These are phyloP conservation scores for Euphorbia celastroides DNA, from an alignment of 441 rosid genomes.

Conservation along the genomic window DNA sequence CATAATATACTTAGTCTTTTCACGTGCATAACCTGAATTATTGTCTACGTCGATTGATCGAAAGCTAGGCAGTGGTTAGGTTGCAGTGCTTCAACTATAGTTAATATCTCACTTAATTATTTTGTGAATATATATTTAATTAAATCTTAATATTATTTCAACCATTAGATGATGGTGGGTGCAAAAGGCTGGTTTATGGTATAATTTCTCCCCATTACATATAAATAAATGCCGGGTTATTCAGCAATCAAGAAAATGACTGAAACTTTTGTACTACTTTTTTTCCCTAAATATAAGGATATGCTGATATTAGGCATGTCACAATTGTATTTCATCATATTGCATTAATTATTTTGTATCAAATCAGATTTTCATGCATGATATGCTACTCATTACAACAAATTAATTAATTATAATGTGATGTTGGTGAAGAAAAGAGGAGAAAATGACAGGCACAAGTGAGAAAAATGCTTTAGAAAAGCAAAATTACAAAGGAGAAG, in stretches of 20 bases:
- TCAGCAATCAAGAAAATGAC: background rate
- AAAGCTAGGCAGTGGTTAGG: background rate
- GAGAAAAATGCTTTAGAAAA: conserved; percentile 28
- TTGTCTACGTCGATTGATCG: conserved; percentile 4
- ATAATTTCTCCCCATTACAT: too few species aligned
- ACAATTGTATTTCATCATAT: background rate
- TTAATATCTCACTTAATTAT: background rate
- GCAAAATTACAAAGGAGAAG: conserved; percentile 33
- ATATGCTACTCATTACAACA: too few species aligned
- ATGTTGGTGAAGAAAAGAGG: background rate
- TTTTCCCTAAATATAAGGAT: background rate
- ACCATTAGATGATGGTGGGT: too few species aligned
- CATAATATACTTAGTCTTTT: too few species aligned
- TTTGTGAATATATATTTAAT: too few species aligned
- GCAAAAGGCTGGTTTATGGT: too few species aligned
- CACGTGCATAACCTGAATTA: too few species aligned
- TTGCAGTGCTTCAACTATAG: background rate
- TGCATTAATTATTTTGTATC: too few species aligned
- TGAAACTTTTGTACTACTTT: background rate
- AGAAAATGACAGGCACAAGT: conserved; percentile 27
- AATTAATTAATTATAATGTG: too few species aligned
- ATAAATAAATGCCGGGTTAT: too few species aligned
- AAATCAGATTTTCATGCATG: too few species aligned
- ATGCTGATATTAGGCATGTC: conserved; percentile 14
- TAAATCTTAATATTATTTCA: too few species aligned